A percentile compares a stretch with the other conserved stretches of the same genome.
Conservation (phyloP, 495 filamentous ascomycete genomes). For the Baudoinia panamericana region DNA sequence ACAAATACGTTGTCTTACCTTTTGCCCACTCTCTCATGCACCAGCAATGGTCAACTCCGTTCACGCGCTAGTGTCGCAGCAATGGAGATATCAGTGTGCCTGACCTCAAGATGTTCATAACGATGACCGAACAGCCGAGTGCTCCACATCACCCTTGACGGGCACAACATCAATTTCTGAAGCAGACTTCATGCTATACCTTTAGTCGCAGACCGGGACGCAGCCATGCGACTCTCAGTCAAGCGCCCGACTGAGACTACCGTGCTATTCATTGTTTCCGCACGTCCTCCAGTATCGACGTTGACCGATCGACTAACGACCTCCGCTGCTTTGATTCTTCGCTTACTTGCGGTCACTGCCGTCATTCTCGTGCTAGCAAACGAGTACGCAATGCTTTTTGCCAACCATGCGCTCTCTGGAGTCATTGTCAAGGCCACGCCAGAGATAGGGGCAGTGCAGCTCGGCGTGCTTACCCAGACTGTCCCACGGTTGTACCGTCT, state of each 20-base stretch:
- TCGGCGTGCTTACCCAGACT: not conserved
- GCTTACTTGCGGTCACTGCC: constrained; percentile 3
- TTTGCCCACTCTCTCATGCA: too few species aligned
- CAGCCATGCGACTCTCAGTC: constrained; percentile 9
- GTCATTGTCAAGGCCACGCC: constrained; percentile 1
- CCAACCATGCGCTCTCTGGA: not conserved
- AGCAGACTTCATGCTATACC: too few species aligned
- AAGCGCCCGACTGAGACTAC: constrained; percentile 24
- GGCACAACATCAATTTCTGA: too few species aligned
- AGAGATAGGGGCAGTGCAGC: too few species aligned
- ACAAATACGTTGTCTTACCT: too few species aligned
- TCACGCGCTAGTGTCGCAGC: too few species aligned
- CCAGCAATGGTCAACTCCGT: too few species aligned
- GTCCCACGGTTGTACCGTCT: constrained; percentile 2
- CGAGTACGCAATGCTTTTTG: constrained; percentile 4
- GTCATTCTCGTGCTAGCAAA: constrained; percentile 14
- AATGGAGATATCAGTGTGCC: too few species aligned
- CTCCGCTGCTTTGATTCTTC: constrained; percentile 1
- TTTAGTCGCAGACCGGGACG: too few species aligned
- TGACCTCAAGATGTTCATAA: too few species aligned
- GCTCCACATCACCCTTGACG: too few species aligned
- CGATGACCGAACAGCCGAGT: too few species aligned
- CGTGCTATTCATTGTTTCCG: constrained; percentile 27
- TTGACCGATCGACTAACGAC: constrained; percentile 16
- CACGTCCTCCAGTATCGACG: constrained; percentile 19